Evolutionary conservation across 345 rosid genomes (phyloP), one percentile per base, ranked within the genome.

Genomic region (Salix udensis): DNA sequence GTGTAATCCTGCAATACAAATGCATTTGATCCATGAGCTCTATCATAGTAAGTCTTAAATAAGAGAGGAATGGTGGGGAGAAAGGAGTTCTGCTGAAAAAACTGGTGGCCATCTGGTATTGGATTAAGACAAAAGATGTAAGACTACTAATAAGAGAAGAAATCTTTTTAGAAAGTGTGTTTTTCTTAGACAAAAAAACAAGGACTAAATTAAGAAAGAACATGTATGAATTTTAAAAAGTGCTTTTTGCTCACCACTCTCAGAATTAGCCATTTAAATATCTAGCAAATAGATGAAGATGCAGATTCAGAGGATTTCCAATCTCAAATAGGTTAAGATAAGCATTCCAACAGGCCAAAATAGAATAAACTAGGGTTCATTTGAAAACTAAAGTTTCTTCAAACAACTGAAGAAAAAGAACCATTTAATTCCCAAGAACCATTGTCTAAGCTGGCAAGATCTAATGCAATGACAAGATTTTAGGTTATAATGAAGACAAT

Each of bases 1-100:
- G 55, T 71, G n/a, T 19, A 70, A 70, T 84, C 88, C 96, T 91
- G 91, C 82, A 80, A 84, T 7, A 55, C 62, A 55, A 55, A 55
- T 11, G 14, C 62, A 21, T 55, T 55, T 55, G 62, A 55, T 55
- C 14, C 13, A 55, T n/a, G 26, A 55, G 62, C 10, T 55, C 14
- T 55, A 55, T 55, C 26, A 55, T 55, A 21, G 62, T 9, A 55
- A 2, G 62, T 55, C 28, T 9, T 21, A n/a, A n/a, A 23, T 11
- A 55, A 55, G 12, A 55, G 26, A 55, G 62, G 24, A 52, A n/a
- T n/a, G 62, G 62, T 2, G 10, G 62, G 28, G 62, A 55, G 62
- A 23, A 11, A 2, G 4, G 11, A n/a, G 28, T 7, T n/a, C 62
- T 23, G 24, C 62, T 0, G 62, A 55, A 55, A 55, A 50, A n/a